Conservation (phyloP, 768 basidiomycete species). For the Leccinum arenicola region DNA sequence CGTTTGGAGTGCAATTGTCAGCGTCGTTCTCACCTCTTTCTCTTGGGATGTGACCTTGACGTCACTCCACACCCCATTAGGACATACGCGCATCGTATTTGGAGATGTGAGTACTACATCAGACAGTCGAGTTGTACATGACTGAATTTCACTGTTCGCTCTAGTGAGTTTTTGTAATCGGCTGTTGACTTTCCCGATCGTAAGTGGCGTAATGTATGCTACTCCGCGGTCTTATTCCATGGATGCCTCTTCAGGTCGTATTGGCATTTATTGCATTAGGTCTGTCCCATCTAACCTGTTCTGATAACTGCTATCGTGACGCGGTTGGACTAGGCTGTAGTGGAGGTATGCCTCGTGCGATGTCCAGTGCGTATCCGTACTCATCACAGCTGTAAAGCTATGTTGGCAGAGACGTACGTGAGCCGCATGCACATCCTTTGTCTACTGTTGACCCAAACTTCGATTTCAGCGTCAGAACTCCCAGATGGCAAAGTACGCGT, state of each 20-base stretch:
- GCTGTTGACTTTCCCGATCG: conserved; percentile 32
- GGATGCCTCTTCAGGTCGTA: conserved; percentile 14
- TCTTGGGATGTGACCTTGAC: neutral
- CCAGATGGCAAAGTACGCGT: conserved; percentile 32
- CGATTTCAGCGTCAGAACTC: conserved; percentile 23
- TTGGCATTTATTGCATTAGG: conserved; percentile 30
- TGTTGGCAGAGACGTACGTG: conserved; percentile 33
- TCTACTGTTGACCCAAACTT: neutral
- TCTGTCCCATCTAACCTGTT: conserved; percentile 4
- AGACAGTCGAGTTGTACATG: neutral
- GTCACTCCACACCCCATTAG: conserved; percentile 15
- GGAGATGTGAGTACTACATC: conserved; percentile 30
- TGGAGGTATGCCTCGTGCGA: conserved; percentile 21
- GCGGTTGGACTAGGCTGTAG: conserved; percentile 21
- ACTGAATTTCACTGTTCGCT: neutral
- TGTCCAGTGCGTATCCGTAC: neutral
- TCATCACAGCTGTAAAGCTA: conserved; percentile 20
- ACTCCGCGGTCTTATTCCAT: neutral
- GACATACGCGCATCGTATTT: conserved; percentile 37
- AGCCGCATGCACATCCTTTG: neutral
- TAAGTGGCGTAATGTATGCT: conserved; percentile 14
- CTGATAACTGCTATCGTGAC: neutral
- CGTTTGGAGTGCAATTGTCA: conserved; percentile 36
- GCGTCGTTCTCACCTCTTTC: conserved; percentile 3
- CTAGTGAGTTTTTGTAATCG: conserved; percentile 33